Percentiles rank a stretch among this genome's conserved stretches.
Evolutionary conservation across 1,284 basidiomycete genomes (phyloP).

Genomic region (Porogramme epimiltina): DNA sequence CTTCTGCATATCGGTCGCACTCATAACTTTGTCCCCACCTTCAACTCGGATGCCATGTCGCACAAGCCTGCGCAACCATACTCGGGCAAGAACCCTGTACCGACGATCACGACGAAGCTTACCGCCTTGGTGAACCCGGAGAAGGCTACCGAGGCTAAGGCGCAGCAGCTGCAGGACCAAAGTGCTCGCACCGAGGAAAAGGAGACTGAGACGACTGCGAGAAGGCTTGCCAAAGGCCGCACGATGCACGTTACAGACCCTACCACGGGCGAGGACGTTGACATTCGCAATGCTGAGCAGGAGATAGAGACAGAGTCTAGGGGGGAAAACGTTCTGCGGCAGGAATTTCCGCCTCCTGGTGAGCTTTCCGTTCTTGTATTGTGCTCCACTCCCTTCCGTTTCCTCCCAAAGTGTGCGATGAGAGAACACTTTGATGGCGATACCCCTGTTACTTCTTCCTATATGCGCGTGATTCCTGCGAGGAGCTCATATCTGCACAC

Average conservation of each 20-base stretch:
- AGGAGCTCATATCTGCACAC: neutral
- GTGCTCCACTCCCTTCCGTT: neutral
- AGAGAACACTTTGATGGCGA: neutral
- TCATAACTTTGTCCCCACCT: neutral
- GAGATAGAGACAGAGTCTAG: slow-evolving; percentile 26
- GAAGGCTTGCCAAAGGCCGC: slow-evolving; percentile 30
- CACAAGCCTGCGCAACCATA: slow-evolving; percentile 34
- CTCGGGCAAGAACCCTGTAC: slow-evolving; percentile 37
- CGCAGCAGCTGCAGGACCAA: slow-evolving; percentile 31
- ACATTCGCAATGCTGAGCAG: slow-evolving; percentile 33
- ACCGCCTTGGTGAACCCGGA: slow-evolving; percentile 32
- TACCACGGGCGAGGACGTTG: slow-evolving; percentile 34
- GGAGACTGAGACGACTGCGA: slow-evolving; percentile 30
- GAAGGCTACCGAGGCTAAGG: slow-evolving; percentile 34
- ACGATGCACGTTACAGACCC: slow-evolving; percentile 32
- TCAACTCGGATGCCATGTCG: slow-evolving; percentile 22
- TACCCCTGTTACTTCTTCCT: no score
- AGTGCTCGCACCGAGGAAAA: slow-evolving; percentile 28
- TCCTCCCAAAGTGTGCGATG: neutral
- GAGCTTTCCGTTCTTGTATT: slow-evolving; percentile 8
- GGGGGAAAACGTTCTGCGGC: slow-evolving; percentile 33
- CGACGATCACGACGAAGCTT: slow-evolving; percentile 33
- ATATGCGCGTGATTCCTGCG: no score
- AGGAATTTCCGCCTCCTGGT: slow-evolving; percentile 35
- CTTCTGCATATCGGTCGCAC: neutral